Evolutionary conservation across 768 basidiomycete genomes (phyloP).

Genomic region (Lyophyllum atratum): DNA sequence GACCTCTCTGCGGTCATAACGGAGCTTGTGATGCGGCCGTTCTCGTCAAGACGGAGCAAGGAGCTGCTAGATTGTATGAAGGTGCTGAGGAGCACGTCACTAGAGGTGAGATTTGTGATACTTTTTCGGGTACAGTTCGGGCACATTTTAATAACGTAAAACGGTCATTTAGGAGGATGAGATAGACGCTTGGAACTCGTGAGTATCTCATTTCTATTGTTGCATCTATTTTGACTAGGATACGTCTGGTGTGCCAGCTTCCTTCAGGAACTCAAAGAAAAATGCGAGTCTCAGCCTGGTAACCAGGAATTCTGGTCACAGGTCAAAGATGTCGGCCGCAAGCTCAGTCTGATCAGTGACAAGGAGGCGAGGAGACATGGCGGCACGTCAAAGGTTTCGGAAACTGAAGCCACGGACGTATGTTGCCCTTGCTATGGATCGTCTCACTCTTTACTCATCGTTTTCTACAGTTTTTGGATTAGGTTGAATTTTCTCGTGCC

Average conservation of each 20-base stretch:
- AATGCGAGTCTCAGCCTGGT: conserved; percentile 56
- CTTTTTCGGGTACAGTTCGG: not conserved
- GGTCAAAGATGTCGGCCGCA: conserved; percentile 49
- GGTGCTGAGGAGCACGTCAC: conserved; percentile 63
- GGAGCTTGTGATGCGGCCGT: conserved; percentile 71
- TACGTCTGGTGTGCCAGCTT: conserved; percentile 45
- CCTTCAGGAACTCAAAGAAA: conserved; percentile 55
- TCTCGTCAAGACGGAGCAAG: conserved; percentile 62
- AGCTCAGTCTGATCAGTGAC: conserved; percentile 62
- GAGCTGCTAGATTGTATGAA: conserved; percentile 79
- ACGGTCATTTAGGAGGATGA: conserved; percentile 65
- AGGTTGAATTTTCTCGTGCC: not conserved
- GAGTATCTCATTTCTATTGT: conserved; percentile 21
- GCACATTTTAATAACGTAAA: not conserved
- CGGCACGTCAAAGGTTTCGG: conserved; percentile 57
- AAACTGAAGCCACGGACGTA: conserved; percentile 57
- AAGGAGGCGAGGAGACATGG: conserved; percentile 63
- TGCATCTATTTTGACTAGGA: not conserved
- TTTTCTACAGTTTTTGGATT: not conserved
- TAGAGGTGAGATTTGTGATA: conserved; percentile 50
- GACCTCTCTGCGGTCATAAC: conserved; percentile 73
- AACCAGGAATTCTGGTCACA: conserved; percentile 71
- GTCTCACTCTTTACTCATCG: not conserved
- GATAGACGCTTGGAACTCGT: conserved; percentile 82
- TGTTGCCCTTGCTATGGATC: conserved; percentile 13